These are phyloP conservation scores for Chenopodium quinoa DNA, from an alignment of 148 eudicot species.

Conservation along the genomic window DNA sequence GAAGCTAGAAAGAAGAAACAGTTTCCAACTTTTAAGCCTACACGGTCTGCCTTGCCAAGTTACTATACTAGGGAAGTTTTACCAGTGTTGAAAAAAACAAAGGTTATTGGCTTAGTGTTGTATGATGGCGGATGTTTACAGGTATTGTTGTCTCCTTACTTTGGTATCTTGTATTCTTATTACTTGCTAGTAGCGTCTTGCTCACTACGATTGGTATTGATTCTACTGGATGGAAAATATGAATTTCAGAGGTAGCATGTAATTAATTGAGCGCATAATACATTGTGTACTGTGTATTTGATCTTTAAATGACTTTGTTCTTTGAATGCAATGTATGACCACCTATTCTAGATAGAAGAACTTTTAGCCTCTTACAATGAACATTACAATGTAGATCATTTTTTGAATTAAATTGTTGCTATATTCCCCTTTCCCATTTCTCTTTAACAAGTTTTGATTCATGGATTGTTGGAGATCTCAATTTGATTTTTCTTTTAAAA, in stretches of 20 bases:
- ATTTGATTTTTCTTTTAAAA: no score
- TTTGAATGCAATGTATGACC: no score
- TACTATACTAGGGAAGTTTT: conserved; percentile 67
- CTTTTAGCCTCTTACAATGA: no score
- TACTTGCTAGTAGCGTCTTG: conserved; percentile 3
- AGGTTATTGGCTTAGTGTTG: conserved; percentile 78
- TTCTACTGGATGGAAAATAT: not conserved
- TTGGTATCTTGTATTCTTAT: not conserved
- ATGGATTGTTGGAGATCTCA: no score
- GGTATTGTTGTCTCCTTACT: conserved; percentile 39
- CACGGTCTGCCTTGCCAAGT: conserved; percentile 51
- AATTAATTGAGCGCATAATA: not conserved
- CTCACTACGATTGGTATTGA: not conserved
- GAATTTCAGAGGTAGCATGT: not conserved
- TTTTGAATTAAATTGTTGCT: no score
- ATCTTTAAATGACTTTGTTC: not conserved
- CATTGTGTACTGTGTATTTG: not conserved
- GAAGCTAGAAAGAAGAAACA: conserved; percentile 69
- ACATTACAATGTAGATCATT: no score
- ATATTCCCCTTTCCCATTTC: no score
- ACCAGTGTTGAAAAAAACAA: conserved; percentile 65
- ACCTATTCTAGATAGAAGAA: no score
- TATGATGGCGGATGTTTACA: conserved; percentile 88
- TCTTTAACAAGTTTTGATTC: no score
- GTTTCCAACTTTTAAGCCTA: conserved; percentile 75